Evolutionary conservation across 2,329 filamentous ascomycete species (phyloP), one percentile per base, ranked within the genome.

Genomic region (Cladosporium sp.): DNA sequence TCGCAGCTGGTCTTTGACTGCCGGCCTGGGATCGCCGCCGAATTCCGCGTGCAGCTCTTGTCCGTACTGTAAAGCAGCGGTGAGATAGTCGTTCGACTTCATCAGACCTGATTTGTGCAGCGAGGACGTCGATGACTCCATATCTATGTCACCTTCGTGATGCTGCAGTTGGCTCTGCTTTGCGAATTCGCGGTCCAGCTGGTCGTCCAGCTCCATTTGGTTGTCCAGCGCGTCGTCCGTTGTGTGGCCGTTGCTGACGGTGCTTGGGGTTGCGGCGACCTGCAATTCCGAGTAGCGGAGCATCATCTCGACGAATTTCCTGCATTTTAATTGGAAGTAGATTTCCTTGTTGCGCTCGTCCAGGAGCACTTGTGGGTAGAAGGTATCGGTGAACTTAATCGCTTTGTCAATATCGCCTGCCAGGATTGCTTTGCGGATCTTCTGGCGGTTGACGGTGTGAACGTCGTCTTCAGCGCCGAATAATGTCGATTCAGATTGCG

Each of bases 241-340:
- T 71, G 51, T 52, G 46, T 62, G 60, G 28, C 61, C 63, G 28
- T 66, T 67, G 49, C 62, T 63, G 31, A 43, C 60, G n/a, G 7
- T 45, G 13, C 33, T 35, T 16, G 37, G 28, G 13, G 34, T 19
- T 49, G 58, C 66, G 58, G 54, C 70, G 34, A 77, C 72, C 62
- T 77, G 78, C 14, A 86, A 70, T 60, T 91, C 86, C 2, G 85
- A 83, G 34, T 84, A 84, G 54, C 79, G 81, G 38, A 87, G 81
- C 62, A 95, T 89, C 85, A 98, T 92, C 69, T 98, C 93, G 56
- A 97, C 85, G 68, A 97, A 96, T 66, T 93, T 95, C 55, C 90
- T 84, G 66, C 91, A 96, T 59, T 86, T 83, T 45, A 98, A 75
- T 54, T 85, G 86, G 71, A 98, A 97, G 66, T 91, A 84, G 13